These are phyloP conservation scores for Penicillium nucicola DNA, from an alignment of 495 filamentous ascomycete species.

Conservation along the genomic window DNA sequence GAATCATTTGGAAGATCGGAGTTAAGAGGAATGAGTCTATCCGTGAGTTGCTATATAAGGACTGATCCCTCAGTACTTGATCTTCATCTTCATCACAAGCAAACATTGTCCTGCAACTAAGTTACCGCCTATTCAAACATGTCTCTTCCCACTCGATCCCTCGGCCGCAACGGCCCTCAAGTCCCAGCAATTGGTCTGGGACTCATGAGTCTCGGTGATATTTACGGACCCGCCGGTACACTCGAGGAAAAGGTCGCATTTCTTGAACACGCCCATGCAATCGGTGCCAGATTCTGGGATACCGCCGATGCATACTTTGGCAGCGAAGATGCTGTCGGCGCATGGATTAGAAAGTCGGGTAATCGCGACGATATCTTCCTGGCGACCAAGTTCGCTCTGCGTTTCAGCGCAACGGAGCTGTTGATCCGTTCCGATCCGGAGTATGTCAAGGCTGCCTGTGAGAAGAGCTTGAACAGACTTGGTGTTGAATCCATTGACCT, in stretches of 20 bases:
- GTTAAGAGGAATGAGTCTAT: slow-evolving; percentile 1
- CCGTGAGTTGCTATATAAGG: slow-evolving; percentile 11
- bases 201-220: slow-evolving; percentile 48
- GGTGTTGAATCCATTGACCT: slow-evolving; percentile 56
- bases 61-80: background rate
- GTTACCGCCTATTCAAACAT: background rate
- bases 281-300: slow-evolving; percentile 59
- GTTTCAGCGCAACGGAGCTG: slow-evolving; percentile 9
- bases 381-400: slow-evolving; percentile 52
- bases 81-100: background rate
- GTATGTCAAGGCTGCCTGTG: slow-evolving; percentile 49
- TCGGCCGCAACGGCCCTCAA: slow-evolving; percentile 52
- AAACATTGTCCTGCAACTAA: background rate
- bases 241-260: slow-evolving; percentile 33
- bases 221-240: slow-evolving; percentile 41
- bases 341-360: slow-evolving; percentile 54
- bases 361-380: slow-evolving; percentile 58
- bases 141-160: slow-evolving; percentile 26
- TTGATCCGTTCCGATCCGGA: slow-evolving; percentile 47
- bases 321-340: slow-evolving; percentile 48
- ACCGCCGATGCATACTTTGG: slow-evolving; percentile 47
- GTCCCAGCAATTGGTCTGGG: slow-evolving; percentile 54
- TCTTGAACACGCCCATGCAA: slow-evolving; percentile 47
- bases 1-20: background rate
- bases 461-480: slow-evolving; percentile 51